Percentiles rank a stretch among this genome's conserved stretches.
Evolutionary conservation across 345 rosid genomes (phyloP).

Genomic region (Acer campestre): DNA sequence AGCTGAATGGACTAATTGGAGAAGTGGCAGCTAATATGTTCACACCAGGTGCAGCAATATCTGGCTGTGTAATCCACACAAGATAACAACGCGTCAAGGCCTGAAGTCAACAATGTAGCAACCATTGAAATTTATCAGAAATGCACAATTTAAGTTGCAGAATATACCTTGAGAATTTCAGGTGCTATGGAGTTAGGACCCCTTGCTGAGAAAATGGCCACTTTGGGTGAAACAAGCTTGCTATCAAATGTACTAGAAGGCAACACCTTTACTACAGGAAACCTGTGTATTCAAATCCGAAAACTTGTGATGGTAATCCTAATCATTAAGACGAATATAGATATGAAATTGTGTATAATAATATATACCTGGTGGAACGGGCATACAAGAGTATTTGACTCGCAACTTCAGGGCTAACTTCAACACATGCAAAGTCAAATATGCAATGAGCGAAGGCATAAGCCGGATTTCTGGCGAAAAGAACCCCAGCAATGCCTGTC

Average conservation of each 20-base stretch:
- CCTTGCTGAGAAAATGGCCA: constrained; percentile 45
- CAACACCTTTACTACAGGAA: constrained; percentile 20
- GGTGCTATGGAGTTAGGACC: constrained; percentile 19
- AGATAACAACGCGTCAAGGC: background rate
- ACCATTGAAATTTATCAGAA: background rate
- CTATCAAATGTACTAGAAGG: constrained; percentile 30
- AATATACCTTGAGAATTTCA: constrained; percentile 20
- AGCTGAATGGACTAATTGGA: constrained; percentile 8
- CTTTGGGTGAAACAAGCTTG: constrained; percentile 35
- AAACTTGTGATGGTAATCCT: background rate
- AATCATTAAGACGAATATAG: background rate
- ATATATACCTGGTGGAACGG: constrained; percentile 36
- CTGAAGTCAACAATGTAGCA: background rate
- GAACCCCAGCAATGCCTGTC: constrained; percentile 37
- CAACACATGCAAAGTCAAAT: constrained; percentile 39
- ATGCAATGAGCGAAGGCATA: constrained; percentile 27
- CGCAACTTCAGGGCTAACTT: constrained; percentile 36
- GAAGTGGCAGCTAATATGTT: constrained; percentile 43
- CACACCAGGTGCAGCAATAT: constrained; percentile 49
- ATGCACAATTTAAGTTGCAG: background rate
- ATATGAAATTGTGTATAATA: background rate
- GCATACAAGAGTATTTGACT: constrained; percentile 33
- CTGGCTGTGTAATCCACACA: constrained; percentile 37
- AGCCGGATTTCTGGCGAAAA: constrained; percentile 35
- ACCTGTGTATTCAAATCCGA: constrained; percentile 10